A percentile compares a stretch with the other conserved stretches of the same genome.
phyloP scores from a whole-genome alignment of 768 basidiomycete species.

The Amanita exitialis region DNA sequence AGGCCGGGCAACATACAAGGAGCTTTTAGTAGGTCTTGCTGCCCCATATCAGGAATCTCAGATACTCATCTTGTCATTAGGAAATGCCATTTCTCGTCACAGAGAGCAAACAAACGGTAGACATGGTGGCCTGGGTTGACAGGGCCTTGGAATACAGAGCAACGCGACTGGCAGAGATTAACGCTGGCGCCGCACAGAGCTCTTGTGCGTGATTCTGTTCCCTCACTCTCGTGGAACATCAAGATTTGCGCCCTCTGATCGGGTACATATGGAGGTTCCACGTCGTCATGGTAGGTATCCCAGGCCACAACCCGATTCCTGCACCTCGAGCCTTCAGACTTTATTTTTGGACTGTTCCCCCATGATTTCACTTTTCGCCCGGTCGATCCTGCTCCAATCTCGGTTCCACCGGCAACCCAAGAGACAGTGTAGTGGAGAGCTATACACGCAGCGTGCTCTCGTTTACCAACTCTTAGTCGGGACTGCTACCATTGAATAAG shows the following conservation, averaged over 20 bases:
- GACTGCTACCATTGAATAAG: not conserved
- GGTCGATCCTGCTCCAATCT: not conserved
- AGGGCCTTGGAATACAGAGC: constrained; percentile 28
- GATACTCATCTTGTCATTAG: constrained; percentile 20
- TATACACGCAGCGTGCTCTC: not conserved
- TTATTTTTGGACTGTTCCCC: not conserved
- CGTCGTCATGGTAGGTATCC: not conserved
- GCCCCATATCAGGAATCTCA: not conserved
- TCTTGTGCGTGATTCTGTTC: constrained; percentile 3
- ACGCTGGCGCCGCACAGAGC: constrained; percentile 3
- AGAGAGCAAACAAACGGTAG: constrained; percentile 52
- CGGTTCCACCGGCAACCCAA: not conserved
- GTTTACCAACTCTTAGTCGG: not conserved
- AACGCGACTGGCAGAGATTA: constrained; percentile 5
- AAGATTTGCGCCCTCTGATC: not conserved
- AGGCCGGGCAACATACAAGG: constrained; percentile 70
- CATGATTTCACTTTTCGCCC: not conserved
- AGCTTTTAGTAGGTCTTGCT: constrained; percentile 54
- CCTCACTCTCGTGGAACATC: not conserved
- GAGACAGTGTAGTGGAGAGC: not conserved
- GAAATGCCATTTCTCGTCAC: constrained; percentile 71
- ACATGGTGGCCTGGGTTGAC: constrained; percentile 81
- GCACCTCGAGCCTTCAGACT: not conserved
- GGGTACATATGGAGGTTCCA: not conserved
- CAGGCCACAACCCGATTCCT: not conserved